A percentile compares a stretch with the other conserved stretches of the same genome.
These are phyloP conservation scores for Guyanaporus albipodus DNA, from an alignment of 768 basidiomycete species.

Conservation along the genomic window DNA sequence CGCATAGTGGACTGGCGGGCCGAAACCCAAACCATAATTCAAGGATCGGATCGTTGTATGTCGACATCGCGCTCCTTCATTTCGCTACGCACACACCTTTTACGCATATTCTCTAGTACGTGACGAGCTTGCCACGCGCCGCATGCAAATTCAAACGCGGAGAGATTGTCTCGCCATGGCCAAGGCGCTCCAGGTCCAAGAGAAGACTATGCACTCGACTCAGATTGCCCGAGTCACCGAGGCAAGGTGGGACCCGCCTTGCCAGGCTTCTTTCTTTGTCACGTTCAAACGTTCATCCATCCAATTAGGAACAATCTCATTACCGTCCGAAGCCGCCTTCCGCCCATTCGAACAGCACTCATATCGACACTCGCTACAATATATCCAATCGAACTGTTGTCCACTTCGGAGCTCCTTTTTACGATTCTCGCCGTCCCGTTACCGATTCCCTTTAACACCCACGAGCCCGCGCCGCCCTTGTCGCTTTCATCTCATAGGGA, in stretches of 20 bases:
- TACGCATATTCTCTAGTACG: constrained; percentile 35
- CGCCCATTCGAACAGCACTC: constrained; percentile 56
- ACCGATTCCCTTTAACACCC: constrained; percentile 71
- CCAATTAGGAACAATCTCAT: constrained; percentile 42
- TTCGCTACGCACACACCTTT: constrained; percentile 13
- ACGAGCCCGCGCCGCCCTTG: constrained; percentile 83
- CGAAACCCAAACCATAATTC: constrained; percentile 40
- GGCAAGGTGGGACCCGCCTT: constrained; percentile 34
- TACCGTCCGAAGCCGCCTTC: constrained; percentile 46
- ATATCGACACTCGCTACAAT: constrained; percentile 70
- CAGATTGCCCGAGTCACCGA: constrained; percentile 34
- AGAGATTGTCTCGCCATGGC: constrained; percentile 45
- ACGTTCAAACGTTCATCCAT: constrained; percentile 17
- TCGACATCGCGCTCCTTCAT: constrained; percentile 21
- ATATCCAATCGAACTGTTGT: constrained; percentile 86
- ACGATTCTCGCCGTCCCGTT: constrained; percentile 85
- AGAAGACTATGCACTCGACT: constrained; percentile 22
- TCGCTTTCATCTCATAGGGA: constrained; percentile 58
- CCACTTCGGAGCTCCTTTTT: constrained; percentile 83
- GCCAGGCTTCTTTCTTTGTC: constrained; percentile 3
- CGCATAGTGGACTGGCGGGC: constrained; percentile 48
- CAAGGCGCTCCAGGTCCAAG: constrained; percentile 35
- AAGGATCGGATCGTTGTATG: constrained; percentile 46
- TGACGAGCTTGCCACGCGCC: constrained; percentile 40
- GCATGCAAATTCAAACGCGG: constrained; percentile 42